A percentile compares a stretch with the other conserved stretches of the same genome.
Conservation (phyloP, 2,329 filamentous ascomycete species). For the Ceratocystis eucalypticola region DNA sequence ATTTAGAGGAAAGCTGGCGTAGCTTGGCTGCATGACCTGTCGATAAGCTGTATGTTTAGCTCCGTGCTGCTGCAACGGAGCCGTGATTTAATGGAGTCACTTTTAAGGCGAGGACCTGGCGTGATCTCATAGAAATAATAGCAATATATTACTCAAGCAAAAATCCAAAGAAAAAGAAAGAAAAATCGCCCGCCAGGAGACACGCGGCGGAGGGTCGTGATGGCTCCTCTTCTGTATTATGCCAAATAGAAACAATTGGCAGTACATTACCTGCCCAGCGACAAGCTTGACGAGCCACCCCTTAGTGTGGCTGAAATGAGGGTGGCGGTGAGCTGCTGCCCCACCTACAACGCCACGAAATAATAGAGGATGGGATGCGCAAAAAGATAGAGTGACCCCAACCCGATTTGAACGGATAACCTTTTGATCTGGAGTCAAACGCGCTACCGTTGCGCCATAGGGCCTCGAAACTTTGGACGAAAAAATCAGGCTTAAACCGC, state of each 20-base stretch:
- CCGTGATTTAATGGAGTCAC: no score
- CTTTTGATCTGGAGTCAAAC: constrained; percentile 19
- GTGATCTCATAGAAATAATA: background rate
- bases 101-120: background rate
- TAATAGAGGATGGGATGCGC: fast-evolving
- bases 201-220: background rate
- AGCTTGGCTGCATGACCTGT: constrained; percentile 1
- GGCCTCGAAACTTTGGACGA: background rate
- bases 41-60: background rate
- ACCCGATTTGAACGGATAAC: constrained; percentile 19
- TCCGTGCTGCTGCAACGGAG: background rate
- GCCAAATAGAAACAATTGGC: background rate
- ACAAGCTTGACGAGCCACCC: background rate
- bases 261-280: background rate
- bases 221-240: background rate
- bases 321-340: background rate
- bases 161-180: background rate
- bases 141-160: background rate
- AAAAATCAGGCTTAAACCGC: background rate
- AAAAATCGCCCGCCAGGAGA: background rate
- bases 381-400: constrained; percentile 1
- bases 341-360: no score
- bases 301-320: background rate
- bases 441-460: constrained; percentile 19
- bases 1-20: background rate